Evolutionary conservation across 108 stramenopile genomes (phyloP), one percentile per base, ranked within the genome.

Genomic region (Cyclotella kingstonii): DNA sequence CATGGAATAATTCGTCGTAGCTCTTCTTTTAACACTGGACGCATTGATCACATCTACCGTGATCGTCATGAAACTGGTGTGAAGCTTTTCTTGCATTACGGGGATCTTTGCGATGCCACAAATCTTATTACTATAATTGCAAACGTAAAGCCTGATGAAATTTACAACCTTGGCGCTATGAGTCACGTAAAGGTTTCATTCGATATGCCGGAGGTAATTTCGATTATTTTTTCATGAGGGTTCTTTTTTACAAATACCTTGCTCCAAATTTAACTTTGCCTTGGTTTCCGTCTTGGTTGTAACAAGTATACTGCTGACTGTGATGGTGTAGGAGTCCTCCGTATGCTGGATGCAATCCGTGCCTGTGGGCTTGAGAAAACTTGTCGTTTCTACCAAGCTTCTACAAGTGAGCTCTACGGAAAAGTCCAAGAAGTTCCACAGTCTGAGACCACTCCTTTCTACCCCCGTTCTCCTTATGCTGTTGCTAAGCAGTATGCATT

Each of bases 121-220:
- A 97, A 97, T 65, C 87, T 99, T 26, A 96, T 95, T 47, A 79
- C 86, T 50, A 95, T 99, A 50, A 86, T 94, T 63, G 70, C 89
- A 34, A 78, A 84, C 19, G 78, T 93, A 45, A 80, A 81, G 55
- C 98, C 98, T 18, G 72, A 81, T 46, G 98, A 99, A 78, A 90
- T 99, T 49, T 99, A 98, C 94, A 99, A 99, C 75, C 81, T 99
- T 50, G 98, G 97, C 18, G 98, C 98, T 48, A 98, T 98, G 97
- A 93, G 91, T 81, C 98, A 99, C 78, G 98, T 99, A 58, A 97
- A 96, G 92, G 95, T 95, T 31, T 94, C 93, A 36, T 99, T 99
- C 67, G 97, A 99, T 60, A 99, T 99, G 98, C 91, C 94, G 19
- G 98, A 99, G 85, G 70, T 72, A 56, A 72, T 61, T 18, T n/a